Percentiles rank a stretch among this genome's conserved stretches.
Evolutionary conservation across 2,329 filamentous ascomycete genomes (phyloP).

Genomic region (Gnomoniopsis sp.): DNA sequence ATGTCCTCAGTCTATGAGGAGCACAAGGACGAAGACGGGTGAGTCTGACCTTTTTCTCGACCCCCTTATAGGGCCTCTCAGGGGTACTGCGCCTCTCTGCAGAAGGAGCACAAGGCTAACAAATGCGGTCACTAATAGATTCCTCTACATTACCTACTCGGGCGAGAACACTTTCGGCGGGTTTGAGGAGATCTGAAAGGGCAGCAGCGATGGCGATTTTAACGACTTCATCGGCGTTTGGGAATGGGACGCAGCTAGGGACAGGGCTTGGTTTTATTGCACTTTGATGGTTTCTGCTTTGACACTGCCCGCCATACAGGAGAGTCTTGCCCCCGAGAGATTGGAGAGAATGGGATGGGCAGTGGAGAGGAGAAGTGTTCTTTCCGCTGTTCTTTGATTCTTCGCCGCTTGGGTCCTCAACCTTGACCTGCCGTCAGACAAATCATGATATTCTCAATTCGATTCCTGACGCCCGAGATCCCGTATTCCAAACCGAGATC

Average conservation of each 20-base stretch:
- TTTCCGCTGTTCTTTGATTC: neutral
- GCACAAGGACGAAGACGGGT: conserved; percentile 83
- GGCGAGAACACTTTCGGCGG: conserved; percentile 97
- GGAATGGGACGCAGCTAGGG: conserved; percentile 12
- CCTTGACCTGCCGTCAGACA: neutral
- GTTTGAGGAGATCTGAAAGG: conserved; percentile 31
- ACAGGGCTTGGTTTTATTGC: conserved; percentile 4
- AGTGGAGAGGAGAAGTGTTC: neutral
- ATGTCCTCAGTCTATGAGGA: conserved; percentile 99
- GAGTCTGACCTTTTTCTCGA: conserved; percentile 28
- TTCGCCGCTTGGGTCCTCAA: neutral
- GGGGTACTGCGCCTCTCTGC: neutral
- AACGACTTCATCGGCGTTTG: conserved; percentile 16
- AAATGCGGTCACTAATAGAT: conserved; percentile 46
- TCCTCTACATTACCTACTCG: conserved; percentile 99
- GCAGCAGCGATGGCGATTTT: conserved; percentile 9
- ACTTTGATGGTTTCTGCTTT: conserved; percentile 7
- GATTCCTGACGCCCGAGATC: too few species aligned
- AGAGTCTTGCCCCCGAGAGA: neutral
- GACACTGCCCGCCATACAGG: neutral
- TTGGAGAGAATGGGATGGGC: neutral
- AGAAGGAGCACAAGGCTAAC: conserved; percentile 9
- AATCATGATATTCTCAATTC: conserved; percentile 1
- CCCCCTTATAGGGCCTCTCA: too few species aligned
- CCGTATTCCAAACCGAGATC: too few species aligned